A percentile compares a stretch with the other conserved stretches of the same genome.
These are phyloP conservation scores for Calophaca sinica DNA, from an alignment of 306 rosid species.

Conservation along the genomic window DNA sequence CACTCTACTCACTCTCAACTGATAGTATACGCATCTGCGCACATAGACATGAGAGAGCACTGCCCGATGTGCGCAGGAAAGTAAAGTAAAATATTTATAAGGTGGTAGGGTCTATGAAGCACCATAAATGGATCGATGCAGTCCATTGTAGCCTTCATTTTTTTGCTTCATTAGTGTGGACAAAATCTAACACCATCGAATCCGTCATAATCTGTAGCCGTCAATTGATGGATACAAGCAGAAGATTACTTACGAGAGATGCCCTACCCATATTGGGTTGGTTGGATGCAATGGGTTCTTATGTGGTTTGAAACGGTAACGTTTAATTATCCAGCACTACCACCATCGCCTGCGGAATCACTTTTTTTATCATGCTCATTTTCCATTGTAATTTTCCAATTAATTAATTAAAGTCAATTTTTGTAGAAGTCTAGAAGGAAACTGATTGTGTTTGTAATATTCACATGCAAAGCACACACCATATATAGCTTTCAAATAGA, in stretches of 20 bases:
- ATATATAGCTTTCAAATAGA: too few relatives aligned
- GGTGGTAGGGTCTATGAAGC: conserved; percentile 58
- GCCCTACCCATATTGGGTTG: conserved; percentile 3
- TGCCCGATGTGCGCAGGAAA: not conserved
- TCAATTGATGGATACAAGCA: conserved; percentile 44
- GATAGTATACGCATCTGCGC: not conserved
- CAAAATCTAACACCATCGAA: conserved; percentile 71
- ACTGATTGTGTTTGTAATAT: not conserved
- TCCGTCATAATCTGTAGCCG: conserved; percentile 57
- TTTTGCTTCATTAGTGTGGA: conserved; percentile 61
- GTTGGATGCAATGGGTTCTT: conserved; percentile 44
- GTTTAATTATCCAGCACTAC: not conserved
- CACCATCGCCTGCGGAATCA: not conserved
- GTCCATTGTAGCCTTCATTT: conserved; percentile 45
- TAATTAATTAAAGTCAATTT: not conserved
- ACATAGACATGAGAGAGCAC: conserved; percentile 6
- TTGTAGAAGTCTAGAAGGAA: not conserved
- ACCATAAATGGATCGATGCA: conserved; percentile 44
- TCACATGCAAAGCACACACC: not conserved
- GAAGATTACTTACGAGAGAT: not conserved
- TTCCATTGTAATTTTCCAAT: too few relatives aligned
- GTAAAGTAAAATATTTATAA: conserved; percentile 12
- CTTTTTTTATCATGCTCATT: too few relatives aligned
- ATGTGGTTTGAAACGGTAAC: not conserved
- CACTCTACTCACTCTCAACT: too few relatives aligned